Conservation (phyloP, 208 protist species). For the Acanthamoeba lenticulata region DNA sequence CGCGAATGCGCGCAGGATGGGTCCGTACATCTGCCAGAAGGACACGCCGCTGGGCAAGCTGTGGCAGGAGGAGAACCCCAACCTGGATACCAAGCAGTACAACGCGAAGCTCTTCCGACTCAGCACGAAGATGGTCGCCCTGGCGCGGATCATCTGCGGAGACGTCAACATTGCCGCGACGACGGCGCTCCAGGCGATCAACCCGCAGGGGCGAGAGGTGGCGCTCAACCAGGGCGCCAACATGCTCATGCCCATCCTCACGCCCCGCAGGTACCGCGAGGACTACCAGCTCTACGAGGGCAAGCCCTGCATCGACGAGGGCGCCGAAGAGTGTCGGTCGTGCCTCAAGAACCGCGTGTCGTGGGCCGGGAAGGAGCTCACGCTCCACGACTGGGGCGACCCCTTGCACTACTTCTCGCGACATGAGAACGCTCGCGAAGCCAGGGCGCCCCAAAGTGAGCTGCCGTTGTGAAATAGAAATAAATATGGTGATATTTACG, state of each 20-base stretch:
- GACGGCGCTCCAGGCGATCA: conserved; percentile 79
- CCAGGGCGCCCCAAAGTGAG: no score
- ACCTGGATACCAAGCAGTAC: background rate
- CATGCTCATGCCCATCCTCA: conserved; percentile 84
- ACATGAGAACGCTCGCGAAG: no score
- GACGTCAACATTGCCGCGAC: conserved; percentile 83
- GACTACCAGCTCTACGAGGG: conserved; percentile 84
- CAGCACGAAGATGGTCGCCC: conserved; percentile 75
- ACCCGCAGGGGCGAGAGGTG: conserved; percentile 55
- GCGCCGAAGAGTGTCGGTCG: conserved; percentile 65
- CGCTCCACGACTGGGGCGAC: conserved; percentile 69
- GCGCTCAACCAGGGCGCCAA: conserved; percentile 68
- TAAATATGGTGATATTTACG: no score
- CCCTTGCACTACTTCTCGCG: conserved; percentile 50
- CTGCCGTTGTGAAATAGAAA: no score
- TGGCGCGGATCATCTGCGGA: conserved; percentile 64
- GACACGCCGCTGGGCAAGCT: conserved; percentile 74
- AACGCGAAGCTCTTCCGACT: conserved; percentile 62
- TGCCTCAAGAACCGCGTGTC: conserved; percentile 72
- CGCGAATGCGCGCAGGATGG: no score
- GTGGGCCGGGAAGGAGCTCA: conserved; percentile 70
- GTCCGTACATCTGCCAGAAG: conserved; percentile 78
- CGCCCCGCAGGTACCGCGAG: conserved; percentile 77
- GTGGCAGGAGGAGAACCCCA: conserved; percentile 66
- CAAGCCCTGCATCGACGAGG: conserved; percentile 81